Percentiles rank a stretch among this genome's conserved stretches.
Evolutionary conservation across 2,329 filamentous ascomycete genomes (phyloP).

Genomic region (Ophiocordyceps unilateralis): DNA sequence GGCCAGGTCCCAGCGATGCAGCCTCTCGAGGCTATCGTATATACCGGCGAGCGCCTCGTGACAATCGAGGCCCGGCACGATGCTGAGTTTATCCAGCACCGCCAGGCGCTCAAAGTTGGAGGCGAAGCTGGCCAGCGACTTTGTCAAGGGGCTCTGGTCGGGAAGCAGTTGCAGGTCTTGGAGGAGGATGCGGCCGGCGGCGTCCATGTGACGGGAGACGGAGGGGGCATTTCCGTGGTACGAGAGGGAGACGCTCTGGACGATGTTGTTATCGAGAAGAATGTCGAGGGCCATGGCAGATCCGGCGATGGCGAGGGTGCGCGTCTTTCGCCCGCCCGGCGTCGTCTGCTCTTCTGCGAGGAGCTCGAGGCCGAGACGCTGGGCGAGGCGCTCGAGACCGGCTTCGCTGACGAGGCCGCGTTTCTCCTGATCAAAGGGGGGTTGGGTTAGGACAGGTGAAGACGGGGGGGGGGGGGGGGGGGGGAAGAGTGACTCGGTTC

Average conservation of each 20-base stretch:
- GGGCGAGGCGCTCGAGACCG: constrained; percentile 54
- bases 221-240: constrained; percentile 43
- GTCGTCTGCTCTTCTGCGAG: constrained; percentile 38
- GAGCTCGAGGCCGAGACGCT: constrained; percentile 47
- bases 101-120: constrained; percentile 55
- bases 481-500: not conserved
- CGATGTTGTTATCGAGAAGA: constrained; percentile 41
- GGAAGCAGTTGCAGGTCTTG: constrained; percentile 43
- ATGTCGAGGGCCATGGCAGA: constrained; percentile 44
- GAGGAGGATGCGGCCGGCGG: constrained; percentile 48
- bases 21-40: constrained; percentile 47
- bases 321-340: constrained; percentile 28
- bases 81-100: constrained; percentile 53
- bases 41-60: constrained; percentile 62
- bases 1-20: constrained; percentile 56
- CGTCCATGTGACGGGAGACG: constrained; percentile 40
- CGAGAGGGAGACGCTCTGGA: constrained; percentile 42
- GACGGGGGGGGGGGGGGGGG: not conserved
- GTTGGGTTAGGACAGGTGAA: not conserved
- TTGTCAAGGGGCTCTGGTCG: constrained; percentile 47
- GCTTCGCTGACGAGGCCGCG: constrained; percentile 56
- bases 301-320: constrained; percentile 44
- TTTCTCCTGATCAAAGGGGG: constrained; percentile 14
- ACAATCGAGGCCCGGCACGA: constrained; percentile 51
- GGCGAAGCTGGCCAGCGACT: constrained; percentile 53